Evolutionary conservation across 176 grass and related monocot genomes (phyloP), one percentile per base, ranked within the genome.

Genomic region (Eleusine coracana): DNA sequence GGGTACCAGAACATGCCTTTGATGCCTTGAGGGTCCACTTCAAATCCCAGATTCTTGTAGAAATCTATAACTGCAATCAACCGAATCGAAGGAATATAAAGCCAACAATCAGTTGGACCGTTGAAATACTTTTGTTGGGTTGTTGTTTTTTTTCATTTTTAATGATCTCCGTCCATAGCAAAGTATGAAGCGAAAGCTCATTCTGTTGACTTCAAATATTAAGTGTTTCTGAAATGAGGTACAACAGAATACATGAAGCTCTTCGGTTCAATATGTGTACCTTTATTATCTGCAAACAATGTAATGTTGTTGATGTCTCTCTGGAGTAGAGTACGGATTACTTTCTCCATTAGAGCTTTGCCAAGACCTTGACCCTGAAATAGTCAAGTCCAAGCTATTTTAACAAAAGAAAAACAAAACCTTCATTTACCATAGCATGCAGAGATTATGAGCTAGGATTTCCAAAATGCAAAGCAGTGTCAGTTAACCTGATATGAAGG

Each of bases 1-100:
- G 92, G 89, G 89, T 98, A 94, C 96, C 92, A 95, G 89, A 98
- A 98, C 96, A 98, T 95, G 83, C 96, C 96, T 85, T 93, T 95
- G 88, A 98, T 98, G 82, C 96, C 96, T 72, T 92, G 92, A 74
- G 96, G 96, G 86, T 98, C 92, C 16, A 80, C 91, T 88, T 98
- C 96, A 51, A 95, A 98, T 78, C 96, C 96, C 78, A 98, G 75
- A 75, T 98, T 98, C 87, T 93, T 95, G 87, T 98, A 98, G 73
- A 98, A 98, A 89, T 95, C 96, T 49, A 95, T 80, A 62, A 95
- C 96, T 98, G 96, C 85, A 87, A 28, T 75, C 54, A 48, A 85
- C 7, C 89, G 60, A 4, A 79, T 20, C 3, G 38, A 49, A 77
- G 6, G 21, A 44, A 2, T 21, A 20, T 17, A 42, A 80, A 54